Percentiles rank a stretch among this genome's conserved stretches.
phyloP scores from a whole-genome alignment of 1,284 basidiomycete species.

The Golubevia pallescens region DNA sequence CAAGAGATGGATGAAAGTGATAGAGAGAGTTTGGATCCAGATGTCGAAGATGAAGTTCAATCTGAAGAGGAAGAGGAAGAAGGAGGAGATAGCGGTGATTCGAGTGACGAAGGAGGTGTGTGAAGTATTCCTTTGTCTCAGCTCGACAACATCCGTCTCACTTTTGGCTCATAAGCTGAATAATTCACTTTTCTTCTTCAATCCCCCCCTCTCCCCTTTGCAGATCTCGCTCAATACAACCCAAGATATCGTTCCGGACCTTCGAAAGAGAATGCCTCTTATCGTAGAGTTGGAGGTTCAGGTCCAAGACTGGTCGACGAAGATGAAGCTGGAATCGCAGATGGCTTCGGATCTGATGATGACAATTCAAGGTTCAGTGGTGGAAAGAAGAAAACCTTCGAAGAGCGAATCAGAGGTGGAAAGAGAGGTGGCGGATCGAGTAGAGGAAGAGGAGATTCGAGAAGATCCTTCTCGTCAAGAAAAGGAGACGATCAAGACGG shows the following conservation, averaged over 20 bases:
- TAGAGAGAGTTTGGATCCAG: conserved; percentile 29
- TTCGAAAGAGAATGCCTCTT: conserved; percentile 64
- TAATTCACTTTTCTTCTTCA: neutral
- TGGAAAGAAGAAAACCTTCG: conserved; percentile 51
- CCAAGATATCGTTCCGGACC: conserved; percentile 65
- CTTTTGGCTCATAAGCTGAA: conserved; percentile 19
- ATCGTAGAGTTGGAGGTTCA: conserved; percentile 58
- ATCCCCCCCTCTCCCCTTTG: conserved; percentile 13
- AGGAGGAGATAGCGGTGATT: conserved; percentile 61
- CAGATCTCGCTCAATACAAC: conserved; percentile 63
- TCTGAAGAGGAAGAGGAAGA: conserved; percentile 67
- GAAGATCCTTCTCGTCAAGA: conserved; percentile 6
- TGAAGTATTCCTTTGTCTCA: conserved; percentile 31
- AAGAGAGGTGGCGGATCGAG: neutral
- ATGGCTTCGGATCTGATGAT: conserved; percentile 3
- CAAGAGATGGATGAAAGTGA: conserved; percentile 52
- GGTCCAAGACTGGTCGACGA: conserved; percentile 28
- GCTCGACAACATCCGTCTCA: conserved; percentile 14
- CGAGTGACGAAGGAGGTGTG: conserved; percentile 70
- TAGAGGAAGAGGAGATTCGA: conserved; percentile 2
- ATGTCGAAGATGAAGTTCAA: conserved; percentile 66
- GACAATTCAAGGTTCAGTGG: conserved; percentile 57
- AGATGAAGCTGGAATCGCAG: conserved; percentile 14
- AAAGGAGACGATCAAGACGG: conserved; percentile 11
- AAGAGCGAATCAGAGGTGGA: conserved; percentile 10